phyloP scores from a whole-genome alignment of 805 yeast species.

The Wickerhamiella sorbophila region DNA sequence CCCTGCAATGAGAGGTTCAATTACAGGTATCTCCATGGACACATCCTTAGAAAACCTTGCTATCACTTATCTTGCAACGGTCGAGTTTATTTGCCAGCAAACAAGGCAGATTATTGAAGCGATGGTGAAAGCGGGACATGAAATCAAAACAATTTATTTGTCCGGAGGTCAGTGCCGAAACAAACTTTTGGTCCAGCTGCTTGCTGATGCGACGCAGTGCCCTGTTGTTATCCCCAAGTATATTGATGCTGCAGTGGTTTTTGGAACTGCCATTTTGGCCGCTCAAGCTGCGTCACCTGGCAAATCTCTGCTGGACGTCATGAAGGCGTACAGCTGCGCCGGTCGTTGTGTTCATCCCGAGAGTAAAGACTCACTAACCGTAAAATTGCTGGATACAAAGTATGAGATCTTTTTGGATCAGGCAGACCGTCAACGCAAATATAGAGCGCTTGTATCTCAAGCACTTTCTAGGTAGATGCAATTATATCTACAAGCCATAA shows the following conservation, averaged over 20 bases:
- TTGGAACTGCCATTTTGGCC: slow-evolving; percentile 89
- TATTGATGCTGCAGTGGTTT: slow-evolving; percentile 93
- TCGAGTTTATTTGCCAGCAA: slow-evolving; percentile 96
- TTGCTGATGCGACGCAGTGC: slow-evolving; percentile 85
- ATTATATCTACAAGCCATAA: not conserved
- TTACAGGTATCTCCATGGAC: slow-evolving; percentile 90
- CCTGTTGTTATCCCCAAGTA: slow-evolving; percentile 89
- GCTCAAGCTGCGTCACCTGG: slow-evolving; percentile 70
- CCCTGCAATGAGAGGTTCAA: slow-evolving; percentile 79
- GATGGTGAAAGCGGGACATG: slow-evolving; percentile 70
- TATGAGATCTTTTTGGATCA: slow-evolving; percentile 80
- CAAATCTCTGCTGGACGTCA: slow-evolving; percentile 58
- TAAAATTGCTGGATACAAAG: slow-evolving; percentile 58
- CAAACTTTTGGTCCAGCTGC: slow-evolving; percentile 69
- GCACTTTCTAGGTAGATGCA: slow-evolving; percentile 7
- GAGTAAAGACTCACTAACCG: slow-evolving; percentile 40
- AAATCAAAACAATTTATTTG: slow-evolving; percentile 62
- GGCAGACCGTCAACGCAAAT: slow-evolving; percentile 65
- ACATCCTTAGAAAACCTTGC: slow-evolving; percentile 73
- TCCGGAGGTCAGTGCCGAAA: slow-evolving; percentile 97
- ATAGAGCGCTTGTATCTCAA: slow-evolving; percentile 44
- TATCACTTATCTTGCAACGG: slow-evolving; percentile 74
- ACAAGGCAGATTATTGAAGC: slow-evolving; percentile 87
- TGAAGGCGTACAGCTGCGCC: slow-evolving; percentile 71
- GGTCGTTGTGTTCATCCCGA: slow-evolving; percentile 70